phyloP scores from a whole-genome alignment of 805 yeast genomes.

The Wickerhamiella siamensis region DNA sequence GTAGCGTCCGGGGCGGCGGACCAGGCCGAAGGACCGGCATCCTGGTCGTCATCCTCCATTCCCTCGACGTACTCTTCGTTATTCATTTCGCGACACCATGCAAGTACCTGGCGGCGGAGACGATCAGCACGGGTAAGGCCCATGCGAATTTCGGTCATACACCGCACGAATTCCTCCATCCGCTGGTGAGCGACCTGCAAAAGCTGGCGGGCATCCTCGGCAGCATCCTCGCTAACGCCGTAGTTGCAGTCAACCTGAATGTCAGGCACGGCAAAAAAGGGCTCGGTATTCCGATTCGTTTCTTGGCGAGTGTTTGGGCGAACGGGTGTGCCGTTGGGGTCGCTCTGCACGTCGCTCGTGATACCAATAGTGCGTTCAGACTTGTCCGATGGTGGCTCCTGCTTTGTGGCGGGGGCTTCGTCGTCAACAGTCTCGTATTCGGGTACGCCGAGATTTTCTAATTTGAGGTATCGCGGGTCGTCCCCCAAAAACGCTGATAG shows the following conservation, averaged over 20 bases:
- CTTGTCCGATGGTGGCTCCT: background rate
- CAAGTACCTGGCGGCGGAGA: slow-evolving; percentile 49
- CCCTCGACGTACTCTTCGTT: slow-evolving; percentile 39
- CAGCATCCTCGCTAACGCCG: slow-evolving; percentile 39
- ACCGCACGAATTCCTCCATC: slow-evolving; percentile 72
- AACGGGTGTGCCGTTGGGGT: slow-evolving; percentile 4
- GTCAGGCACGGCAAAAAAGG: slow-evolving; percentile 53
- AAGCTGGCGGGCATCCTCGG: slow-evolving; percentile 58
- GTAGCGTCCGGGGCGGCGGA: background rate
- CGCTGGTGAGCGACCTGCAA: slow-evolving; percentile 70
- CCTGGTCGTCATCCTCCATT: slow-evolving; percentile 19
- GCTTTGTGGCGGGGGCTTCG: slow-evolving; percentile 4
- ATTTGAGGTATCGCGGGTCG: slow-evolving; percentile 41
- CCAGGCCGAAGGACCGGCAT: background rate
- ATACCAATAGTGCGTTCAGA: slow-evolving; percentile 5
- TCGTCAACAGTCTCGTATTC: slow-evolving; percentile 32
- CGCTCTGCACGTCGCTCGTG: slow-evolving; percentile 10
- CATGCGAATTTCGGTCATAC: slow-evolving; percentile 55
- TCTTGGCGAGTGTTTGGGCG: background rate
- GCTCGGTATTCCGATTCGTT: slow-evolving; percentile 27
- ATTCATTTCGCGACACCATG: slow-evolving; percentile 80
- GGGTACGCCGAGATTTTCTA: slow-evolving; percentile 51
- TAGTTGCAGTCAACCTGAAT: slow-evolving; percentile 34
- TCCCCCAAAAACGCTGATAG: slow-evolving; percentile 78
- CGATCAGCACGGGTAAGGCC: slow-evolving; percentile 70